Conservation (phyloP, 352 stramenopile genomes). For the Phytopythium cucurbitacearum region DNA sequence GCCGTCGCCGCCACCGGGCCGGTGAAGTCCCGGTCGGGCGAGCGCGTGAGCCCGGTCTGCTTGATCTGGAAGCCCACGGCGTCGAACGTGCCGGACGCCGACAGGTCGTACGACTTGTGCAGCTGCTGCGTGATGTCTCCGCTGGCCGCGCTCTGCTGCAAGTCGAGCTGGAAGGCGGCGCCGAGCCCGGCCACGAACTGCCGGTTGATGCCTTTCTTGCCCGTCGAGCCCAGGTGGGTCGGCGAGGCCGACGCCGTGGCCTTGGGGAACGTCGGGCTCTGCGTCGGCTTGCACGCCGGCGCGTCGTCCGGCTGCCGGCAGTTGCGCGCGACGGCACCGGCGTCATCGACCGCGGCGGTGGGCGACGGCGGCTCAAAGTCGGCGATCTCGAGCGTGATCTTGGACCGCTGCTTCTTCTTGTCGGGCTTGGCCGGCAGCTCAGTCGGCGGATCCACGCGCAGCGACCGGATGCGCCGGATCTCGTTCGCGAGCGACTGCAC, state of each 20-base stretch:
- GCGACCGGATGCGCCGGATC: slow-evolving; percentile 68
- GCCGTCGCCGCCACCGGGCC: background rate
- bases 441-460: slow-evolving; percentile 27
- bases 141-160: slow-evolving; percentile 41
- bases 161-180: slow-evolving; percentile 64
- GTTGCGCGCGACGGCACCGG: background rate
- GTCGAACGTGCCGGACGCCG: slow-evolving; percentile 77
- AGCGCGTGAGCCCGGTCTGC: slow-evolving; percentile 70
- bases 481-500: slow-evolving; percentile 80
- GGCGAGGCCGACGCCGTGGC: slow-evolving; percentile 32
- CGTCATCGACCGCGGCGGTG: slow-evolving; percentile 12
- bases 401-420: slow-evolving; percentile 51
- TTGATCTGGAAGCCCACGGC: slow-evolving; percentile 82
- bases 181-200: slow-evolving; percentile 68
- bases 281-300: slow-evolving; percentile 29
- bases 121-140: slow-evolving; percentile 24
- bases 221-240: slow-evolving; percentile 26
- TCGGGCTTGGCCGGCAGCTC: slow-evolving; percentile 24
- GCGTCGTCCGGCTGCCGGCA: slow-evolving; percentile 1
- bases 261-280: slow-evolving; percentile 38
- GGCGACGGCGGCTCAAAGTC: slow-evolving; percentile 23
- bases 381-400: slow-evolving; percentile 75
- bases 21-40: slow-evolving; percentile 30
- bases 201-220: slow-evolving; percentile 66
- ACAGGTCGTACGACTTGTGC: slow-evolving; percentile 78